Evolutionary conservation across 495 filamentous ascomycete genomes (phyloP).

Genomic region (Lasiosphaeria ovina): DNA sequence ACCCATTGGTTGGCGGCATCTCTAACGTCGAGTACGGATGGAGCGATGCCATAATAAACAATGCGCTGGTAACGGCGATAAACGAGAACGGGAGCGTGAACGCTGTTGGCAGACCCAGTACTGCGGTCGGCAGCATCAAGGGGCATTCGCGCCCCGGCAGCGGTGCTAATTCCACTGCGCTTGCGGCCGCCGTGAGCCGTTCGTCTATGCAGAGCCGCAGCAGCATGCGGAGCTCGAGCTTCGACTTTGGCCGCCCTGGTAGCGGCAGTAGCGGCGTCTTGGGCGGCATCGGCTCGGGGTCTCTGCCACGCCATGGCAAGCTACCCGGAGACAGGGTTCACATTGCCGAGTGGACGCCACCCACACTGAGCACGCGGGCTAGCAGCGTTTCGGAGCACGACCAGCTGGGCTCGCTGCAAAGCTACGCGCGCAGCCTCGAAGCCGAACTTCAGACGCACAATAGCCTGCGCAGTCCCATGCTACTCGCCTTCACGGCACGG

Average conservation of each 20-base stretch:
- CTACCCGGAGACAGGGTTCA: constrained; percentile 83
- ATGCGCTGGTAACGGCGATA: constrained; percentile 58
- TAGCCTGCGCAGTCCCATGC: constrained; percentile 77
- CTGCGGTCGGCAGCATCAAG: constrained; percentile 25
- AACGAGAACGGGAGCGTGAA: constrained; percentile 34
- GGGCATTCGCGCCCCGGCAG: constrained; percentile 45
- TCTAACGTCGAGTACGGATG: constrained; percentile 98
- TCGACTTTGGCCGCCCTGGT: constrained; percentile 41
- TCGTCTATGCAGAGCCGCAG: constrained; percentile 44
- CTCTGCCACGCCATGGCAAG: constrained; percentile 38
- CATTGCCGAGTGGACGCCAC: constrained; percentile 93
- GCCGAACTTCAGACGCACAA: constrained; percentile 85
- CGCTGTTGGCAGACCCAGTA: constrained; percentile 22
- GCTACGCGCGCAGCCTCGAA: constrained; percentile 83
- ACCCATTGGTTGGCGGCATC: constrained; percentile 85
- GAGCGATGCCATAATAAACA: constrained; percentile 85
- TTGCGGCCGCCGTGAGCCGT: constrained; percentile 21
- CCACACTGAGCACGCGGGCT: constrained; percentile 82
- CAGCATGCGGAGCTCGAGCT: constrained; percentile 40
- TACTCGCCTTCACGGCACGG: constrained; percentile 84
- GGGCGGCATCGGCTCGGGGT: constrained; percentile 45
- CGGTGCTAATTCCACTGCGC: constrained; percentile 27
- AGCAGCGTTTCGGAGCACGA: constrained; percentile 73
- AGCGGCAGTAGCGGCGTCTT: constrained; percentile 69
- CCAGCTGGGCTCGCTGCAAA: constrained; percentile 69